Conservation (phyloP, 345 rosid species). For the Acer campestre region DNA sequence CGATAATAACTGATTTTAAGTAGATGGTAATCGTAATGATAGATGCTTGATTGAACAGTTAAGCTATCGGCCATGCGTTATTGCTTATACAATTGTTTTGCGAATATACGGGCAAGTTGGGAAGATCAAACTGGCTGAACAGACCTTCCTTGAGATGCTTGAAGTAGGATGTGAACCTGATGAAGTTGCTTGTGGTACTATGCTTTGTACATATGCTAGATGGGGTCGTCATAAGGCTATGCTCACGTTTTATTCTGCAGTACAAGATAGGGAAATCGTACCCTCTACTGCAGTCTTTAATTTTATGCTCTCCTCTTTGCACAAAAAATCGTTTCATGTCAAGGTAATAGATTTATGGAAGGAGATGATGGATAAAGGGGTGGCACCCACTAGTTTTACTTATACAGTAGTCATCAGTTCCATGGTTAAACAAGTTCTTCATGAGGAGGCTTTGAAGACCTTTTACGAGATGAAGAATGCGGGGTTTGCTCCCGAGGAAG, state of each 20-base stretch:
- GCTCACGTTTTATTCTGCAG: conserved; percentile 73
- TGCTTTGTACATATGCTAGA: conserved; percentile 91
- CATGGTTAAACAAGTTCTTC: conserved; percentile 56
- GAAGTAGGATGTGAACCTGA: conserved; percentile 90
- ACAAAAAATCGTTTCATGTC: conserved; percentile 77
- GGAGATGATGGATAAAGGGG: conserved; percentile 59
- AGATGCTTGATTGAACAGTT: conserved; percentile 67
- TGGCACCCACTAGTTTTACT: conserved; percentile 61
- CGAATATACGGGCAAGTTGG: conserved; percentile 87
- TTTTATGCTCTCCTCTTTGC: conserved; percentile 90
- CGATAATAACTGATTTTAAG: conserved; percentile 22
- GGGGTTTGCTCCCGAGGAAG: conserved; percentile 81
- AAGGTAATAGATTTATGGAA: conserved; percentile 73
- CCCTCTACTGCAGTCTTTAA: conserved; percentile 77
- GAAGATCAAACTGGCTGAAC: conserved; percentile 82
- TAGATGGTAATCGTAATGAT: conserved; percentile 23
- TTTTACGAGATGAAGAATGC: conserved; percentile 70
- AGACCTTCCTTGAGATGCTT: conserved; percentile 90
- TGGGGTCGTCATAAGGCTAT: conserved; percentile 90
- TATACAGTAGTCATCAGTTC: conserved; percentile 79
- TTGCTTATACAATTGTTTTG: conserved; percentile 74
- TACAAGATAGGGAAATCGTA: conserved; percentile 58
- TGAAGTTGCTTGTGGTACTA: conserved; percentile 91
- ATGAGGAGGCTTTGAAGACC: conserved; percentile 56
- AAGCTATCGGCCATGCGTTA: conserved; percentile 72